A percentile compares a stretch with the other conserved stretches of the same genome.
Conservation (phyloP, 1,284 basidiomycete species). For the Phylloboletellus chloephorus region DNA sequence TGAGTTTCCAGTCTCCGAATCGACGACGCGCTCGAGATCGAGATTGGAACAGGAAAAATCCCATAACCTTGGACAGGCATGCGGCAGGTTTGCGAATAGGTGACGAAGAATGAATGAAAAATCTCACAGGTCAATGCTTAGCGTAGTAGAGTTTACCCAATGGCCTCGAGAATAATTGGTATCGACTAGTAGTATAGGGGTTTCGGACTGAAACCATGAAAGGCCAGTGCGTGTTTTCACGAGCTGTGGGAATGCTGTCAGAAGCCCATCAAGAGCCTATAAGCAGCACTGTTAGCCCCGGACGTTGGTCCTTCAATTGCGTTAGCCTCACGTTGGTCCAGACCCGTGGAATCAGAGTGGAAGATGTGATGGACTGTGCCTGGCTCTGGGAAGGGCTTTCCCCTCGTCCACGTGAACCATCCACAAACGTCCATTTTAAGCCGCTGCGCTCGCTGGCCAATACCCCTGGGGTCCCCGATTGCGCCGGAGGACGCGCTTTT, state of each 20-base stretch:
- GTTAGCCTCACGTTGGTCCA: constrained; percentile 27
- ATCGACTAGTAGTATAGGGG: constrained; percentile 24
- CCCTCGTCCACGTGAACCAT: not conserved
- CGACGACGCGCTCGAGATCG: constrained; percentile 19
- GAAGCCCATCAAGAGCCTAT: constrained; percentile 22
- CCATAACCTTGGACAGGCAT: constrained; percentile 20
- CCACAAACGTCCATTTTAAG: constrained; percentile 20
- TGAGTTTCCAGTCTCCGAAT: not conserved
- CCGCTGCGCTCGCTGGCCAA: not conserved
- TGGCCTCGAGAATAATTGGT: constrained; percentile 4
- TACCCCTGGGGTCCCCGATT: not conserved
- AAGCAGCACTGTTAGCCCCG: constrained; percentile 11
- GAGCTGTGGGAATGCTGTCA: constrained; percentile 23
- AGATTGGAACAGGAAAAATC: constrained; percentile 21
- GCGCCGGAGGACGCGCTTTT: not conserved
- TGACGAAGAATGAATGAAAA: not conserved
- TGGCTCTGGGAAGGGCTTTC: not conserved
- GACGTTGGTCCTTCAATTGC: not conserved
- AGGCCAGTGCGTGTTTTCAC: constrained; percentile 17
- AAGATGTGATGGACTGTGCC: not conserved
- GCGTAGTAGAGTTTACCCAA: constrained; percentile 21
- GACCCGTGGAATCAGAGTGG: constrained; percentile 17
- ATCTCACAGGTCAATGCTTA: constrained; percentile 24
- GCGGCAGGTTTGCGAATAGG: not conserved
- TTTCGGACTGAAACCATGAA: constrained; percentile 29